Evolutionary conservation across 257 asterid species (phyloP).

Genomic region (Haberlea rhodopensis): DNA sequence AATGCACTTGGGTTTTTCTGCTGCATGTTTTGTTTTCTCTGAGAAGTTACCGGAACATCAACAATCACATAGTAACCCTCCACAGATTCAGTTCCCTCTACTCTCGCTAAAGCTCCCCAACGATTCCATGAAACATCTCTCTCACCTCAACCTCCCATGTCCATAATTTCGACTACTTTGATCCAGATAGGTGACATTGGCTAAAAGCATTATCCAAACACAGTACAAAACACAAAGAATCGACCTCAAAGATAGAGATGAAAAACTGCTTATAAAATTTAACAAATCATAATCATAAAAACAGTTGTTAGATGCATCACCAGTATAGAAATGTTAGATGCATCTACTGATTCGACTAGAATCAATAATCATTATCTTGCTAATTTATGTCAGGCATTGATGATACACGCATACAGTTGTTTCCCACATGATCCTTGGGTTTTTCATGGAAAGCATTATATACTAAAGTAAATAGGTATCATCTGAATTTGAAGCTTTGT

Average conservation of each 20-base stretch:
- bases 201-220: neutral
- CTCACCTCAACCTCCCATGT: neutral
- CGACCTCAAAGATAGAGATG: neutral
- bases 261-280: neutral
- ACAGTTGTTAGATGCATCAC: neutral
- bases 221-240: neutral
- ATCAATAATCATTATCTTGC: too few species aligned
- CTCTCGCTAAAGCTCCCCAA: too few species aligned
- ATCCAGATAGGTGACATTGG: neutral
- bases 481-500: too few species aligned
- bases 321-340: neutral
- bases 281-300: neutral
- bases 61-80: constrained; percentile 1
- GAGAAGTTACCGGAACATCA: neutral
- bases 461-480: neutral
- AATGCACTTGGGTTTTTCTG: neutral
- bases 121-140: neutral
- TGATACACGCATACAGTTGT: neutral
- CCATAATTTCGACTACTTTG: neutral
- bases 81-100: neutral
- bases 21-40: neutral
- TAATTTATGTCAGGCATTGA: neutral
- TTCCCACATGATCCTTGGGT: neutral
- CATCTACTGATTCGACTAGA: neutral
- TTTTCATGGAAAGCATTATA: too few species aligned